Evolutionary conservation across 768 basidiomycete species (phyloP).

Genomic region (Tephrocybe sp.): DNA sequence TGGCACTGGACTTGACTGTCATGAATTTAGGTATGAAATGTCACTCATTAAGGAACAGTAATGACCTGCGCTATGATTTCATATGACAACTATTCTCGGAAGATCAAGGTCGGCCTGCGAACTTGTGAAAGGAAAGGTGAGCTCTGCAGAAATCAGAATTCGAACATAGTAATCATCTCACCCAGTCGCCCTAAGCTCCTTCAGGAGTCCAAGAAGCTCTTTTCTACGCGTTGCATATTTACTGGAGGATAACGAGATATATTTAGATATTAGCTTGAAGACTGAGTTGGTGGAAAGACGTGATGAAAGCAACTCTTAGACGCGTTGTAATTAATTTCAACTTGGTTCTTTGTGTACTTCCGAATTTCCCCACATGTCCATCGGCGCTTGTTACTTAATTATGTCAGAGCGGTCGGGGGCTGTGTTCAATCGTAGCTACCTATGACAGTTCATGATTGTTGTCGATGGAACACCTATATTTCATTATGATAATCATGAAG

Average conservation of each 20-base stretch:
- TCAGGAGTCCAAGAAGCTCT: slow-evolving; percentile 27
- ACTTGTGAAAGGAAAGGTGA: slow-evolving; percentile 17
- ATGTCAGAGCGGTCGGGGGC: too few relatives aligned
- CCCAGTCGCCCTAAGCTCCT: slow-evolving; percentile 32
- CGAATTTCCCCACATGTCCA: too few relatives aligned
- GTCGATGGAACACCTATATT: too few relatives aligned
- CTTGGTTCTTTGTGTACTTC: too few relatives aligned
- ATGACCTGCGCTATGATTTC: slow-evolving; percentile 48
- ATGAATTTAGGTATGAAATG: neutral
- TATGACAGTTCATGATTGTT: too few relatives aligned
- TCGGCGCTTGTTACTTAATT: too few relatives aligned
- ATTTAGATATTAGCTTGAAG: neutral
- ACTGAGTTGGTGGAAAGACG: neutral
- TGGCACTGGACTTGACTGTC: slow-evolving; percentile 39
- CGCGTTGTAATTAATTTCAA: too few relatives aligned
- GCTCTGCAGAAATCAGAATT: neutral
- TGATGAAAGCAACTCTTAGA: too few relatives aligned
- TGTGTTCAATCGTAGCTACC: too few relatives aligned
- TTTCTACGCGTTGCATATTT: slow-evolving; percentile 28
- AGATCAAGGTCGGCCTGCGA: slow-evolving; percentile 45
- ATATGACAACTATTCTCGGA: slow-evolving; percentile 48
- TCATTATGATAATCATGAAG: too few relatives aligned
- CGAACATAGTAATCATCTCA: slow-evolving; percentile 12
- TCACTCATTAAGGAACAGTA: neutral
- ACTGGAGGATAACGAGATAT: slow-evolving; percentile 22